phyloP scores from a whole-genome alignment of 208 protist genomes.

The Trypanosoma lewisi region DNA sequence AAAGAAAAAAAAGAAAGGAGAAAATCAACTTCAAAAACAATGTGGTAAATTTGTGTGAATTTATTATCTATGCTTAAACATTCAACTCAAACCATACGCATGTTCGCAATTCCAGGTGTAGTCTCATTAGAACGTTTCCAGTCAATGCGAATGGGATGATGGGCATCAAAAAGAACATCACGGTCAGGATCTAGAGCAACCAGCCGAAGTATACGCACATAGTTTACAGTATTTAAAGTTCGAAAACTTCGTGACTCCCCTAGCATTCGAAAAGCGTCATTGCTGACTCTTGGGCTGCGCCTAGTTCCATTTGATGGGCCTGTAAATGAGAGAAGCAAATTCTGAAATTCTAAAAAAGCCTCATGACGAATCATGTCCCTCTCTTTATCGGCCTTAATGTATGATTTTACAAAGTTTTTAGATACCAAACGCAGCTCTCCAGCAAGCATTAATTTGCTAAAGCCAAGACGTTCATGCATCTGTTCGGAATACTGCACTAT shows the following conservation, averaged over 20 bases:
- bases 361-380: constrained; percentile 43
- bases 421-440: constrained; percentile 58
- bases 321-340: constrained; percentile 22
- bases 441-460: constrained; percentile 45
- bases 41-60: neutral
- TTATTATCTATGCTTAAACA: neutral
- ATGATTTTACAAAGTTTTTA: constrained; percentile 31
- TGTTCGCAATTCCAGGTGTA: constrained; percentile 6
- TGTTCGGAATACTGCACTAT: constrained; percentile 37
- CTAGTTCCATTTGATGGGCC: constrained; percentile 12
- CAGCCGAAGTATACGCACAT: constrained; percentile 39
- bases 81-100: neutral
- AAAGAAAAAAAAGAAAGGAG: neutral
- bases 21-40: neutral
- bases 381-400: constrained; percentile 33
- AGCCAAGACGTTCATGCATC: constrained; percentile 33
- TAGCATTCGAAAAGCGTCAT: constrained; percentile 11
- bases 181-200: constrained; percentile 21
- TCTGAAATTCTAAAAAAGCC: constrained; percentile 40
- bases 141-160: constrained; percentile 24
- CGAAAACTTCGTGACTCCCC: constrained; percentile 33
- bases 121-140: constrained; percentile 17
- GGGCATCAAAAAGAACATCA: constrained; percentile 34
- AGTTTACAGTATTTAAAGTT: constrained; percentile 63
- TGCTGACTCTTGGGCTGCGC: constrained; percentile 16